Conservation (phyloP, 2,329 filamentous ascomycete species). For the Paracamarosporium sp. region DNA sequence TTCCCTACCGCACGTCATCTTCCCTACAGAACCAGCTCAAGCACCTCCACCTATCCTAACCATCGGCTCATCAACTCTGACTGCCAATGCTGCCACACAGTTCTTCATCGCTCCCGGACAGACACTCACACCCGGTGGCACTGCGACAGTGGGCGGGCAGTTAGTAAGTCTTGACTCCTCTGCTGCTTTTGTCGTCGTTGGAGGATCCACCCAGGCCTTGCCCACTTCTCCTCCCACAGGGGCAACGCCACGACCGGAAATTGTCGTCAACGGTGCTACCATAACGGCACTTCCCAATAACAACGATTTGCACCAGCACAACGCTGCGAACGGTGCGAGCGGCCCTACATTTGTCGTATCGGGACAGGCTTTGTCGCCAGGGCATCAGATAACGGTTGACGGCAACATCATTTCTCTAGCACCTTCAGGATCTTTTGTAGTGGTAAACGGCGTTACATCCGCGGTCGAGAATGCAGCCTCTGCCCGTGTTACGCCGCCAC, state of each 20-base stretch:
- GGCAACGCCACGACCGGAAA: constrained; percentile 27
- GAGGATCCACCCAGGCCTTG: constrained; percentile 44
- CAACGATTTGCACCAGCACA: constrained; percentile 6
- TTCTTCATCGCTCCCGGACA: constrained; percentile 50
- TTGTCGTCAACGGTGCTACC: constrained; percentile 39
- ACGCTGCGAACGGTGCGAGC: not conserved
- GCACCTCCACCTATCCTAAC: constrained; percentile 44
- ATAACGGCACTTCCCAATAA: constrained; percentile 23
- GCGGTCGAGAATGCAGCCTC: constrained; percentile 37
- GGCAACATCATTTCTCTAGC: not conserved
- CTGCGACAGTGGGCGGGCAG: constrained; percentile 46
- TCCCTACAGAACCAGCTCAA: constrained; percentile 8
- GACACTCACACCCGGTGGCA: constrained; percentile 47
- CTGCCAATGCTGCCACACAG: constrained; percentile 55
- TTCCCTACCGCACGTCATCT: constrained; percentile 22
- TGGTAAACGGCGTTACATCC: constrained; percentile 44
- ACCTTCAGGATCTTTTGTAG: constrained; percentile 33
- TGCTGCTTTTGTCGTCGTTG: constrained; percentile 49
- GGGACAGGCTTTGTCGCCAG: constrained; percentile 47
- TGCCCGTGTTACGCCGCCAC: constrained; percentile 31
- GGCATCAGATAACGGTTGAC: constrained; percentile 19
- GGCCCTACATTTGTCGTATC: constrained; percentile 45
- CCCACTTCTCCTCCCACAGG: constrained; percentile 27
- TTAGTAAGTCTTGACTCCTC: constrained; percentile 49
- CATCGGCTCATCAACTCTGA: constrained; percentile 48